A percentile compares a stretch with the other conserved stretches of the same genome.
These are phyloP conservation scores for Cyclotella baltica DNA, from an alignment of 108 stramenopile species.

Conservation along the genomic window DNA sequence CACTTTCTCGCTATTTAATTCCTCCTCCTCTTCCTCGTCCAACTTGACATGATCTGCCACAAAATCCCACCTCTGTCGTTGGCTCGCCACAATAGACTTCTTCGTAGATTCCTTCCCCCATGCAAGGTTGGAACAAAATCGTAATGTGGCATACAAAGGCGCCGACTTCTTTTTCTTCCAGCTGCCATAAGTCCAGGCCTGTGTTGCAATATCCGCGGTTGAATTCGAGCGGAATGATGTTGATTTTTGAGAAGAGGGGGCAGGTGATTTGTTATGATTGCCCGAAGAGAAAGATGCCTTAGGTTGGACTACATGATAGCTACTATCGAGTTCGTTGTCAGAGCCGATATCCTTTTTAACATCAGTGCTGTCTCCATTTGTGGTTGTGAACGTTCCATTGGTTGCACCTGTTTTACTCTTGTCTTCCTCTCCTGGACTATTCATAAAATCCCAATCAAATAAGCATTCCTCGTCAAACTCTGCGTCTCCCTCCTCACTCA, in stretches of 20 bases:
- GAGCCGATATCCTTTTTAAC: conserved; percentile 3
- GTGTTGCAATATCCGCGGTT: conserved; percentile 1
- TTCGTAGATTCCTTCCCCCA: conserved; percentile 15
- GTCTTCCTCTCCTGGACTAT: not conserved
- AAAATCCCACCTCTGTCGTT: conserved; percentile 31
- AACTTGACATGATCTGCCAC: conserved; percentile 42
- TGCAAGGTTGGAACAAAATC: conserved; percentile 41
- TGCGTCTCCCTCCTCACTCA: conserved; percentile 62
- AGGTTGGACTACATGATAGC: conserved; percentile 9
- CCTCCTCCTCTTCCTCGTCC: conserved; percentile 31
- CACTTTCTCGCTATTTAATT: conserved; percentile 2
- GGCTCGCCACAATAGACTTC: not conserved
- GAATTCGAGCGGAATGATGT: conserved; percentile 1
- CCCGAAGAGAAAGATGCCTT: not conserved
- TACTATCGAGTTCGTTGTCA: conserved; percentile 12
- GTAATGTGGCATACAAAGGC: conserved; percentile 34
- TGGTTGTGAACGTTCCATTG: not conserved
- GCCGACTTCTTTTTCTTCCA: conserved; percentile 47
- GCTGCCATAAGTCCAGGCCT: conserved; percentile 25
- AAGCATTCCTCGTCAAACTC: conserved; percentile 65
- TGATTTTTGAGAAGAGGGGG: not conserved
- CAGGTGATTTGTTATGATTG: not conserved
- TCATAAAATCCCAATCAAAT: conserved; percentile 30
- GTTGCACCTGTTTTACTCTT: not conserved
- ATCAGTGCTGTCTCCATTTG: not conserved